Base-by-base conservation (phyloP, 2,329 filamentous ascomycete species). In the Zalaria sp. region DNA sequence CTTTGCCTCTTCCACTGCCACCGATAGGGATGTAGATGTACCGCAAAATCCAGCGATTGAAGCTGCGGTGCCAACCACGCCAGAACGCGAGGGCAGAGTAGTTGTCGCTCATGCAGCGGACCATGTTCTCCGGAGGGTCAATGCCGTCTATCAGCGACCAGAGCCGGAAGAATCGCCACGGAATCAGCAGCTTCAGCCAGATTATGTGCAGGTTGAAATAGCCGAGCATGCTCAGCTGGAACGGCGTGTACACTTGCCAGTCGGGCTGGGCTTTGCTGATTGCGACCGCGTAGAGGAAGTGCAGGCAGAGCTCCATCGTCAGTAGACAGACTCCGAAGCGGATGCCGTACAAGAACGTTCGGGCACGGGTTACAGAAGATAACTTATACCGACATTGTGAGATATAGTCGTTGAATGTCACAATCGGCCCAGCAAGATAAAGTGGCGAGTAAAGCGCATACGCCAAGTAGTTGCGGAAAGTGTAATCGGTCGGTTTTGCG, bases 371-470 rank as follows among this genome's bases (percentile, higher is more conserved):
- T 53, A 91, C 79, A 43, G 76, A 87, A 7, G 80, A 72, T 1
- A 84, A 64, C 8, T 72, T 73, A 62, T 89, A 82, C 50, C 84
- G 81, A 46, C 73, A 71, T 59, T 98, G 91, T 0, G 84, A 83
- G 47, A 96, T 80, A 67, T 91, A 98, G 67, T 98, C 93, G 63
- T 98, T 98, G 68, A 96, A 98, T 8, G 88, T 96, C 46, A 98
- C 60, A 54, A 98, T 94, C 1, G 91, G 91, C 0, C 91, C 91
- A 0, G 88, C 77, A 28, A 98, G 73, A 61, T 96, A 98, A 1
- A 98, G 73, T 0, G 91, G 91, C 2, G 87, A 86, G 57, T 98
- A 98, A 44, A 96, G 75, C 34, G 79, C 68, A 59, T 95, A 98
- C 36, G 83, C 87, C 37, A 95, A 58, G 60, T 93, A 96, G 62